phyloP scores from a whole-genome alignment of 768 basidiomycete genomes.

The Podaxis mareebaensis region DNA sequence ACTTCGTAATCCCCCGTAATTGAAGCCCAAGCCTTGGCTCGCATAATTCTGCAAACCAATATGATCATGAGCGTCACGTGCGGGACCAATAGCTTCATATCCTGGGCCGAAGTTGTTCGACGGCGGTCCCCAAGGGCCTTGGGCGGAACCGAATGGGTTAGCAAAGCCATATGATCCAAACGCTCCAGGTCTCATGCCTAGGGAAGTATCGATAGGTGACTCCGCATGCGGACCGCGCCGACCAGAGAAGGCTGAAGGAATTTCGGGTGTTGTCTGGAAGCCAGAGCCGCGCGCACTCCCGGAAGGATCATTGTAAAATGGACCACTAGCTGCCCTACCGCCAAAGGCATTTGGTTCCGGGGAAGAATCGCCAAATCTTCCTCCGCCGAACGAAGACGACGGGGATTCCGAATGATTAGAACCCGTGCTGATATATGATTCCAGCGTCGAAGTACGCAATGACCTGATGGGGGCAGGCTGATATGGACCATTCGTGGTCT shows the following conservation, averaged over 20 bases:
- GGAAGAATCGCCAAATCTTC: constrained; percentile 63
- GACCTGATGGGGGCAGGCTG: constrained; percentile 68
- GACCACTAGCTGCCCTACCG: constrained; percentile 41
- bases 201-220: constrained; percentile 36
- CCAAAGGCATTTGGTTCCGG: constrained; percentile 66
- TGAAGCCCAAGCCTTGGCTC: neutral
- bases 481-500: constrained; percentile 50
- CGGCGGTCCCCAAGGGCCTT: constrained; percentile 16
- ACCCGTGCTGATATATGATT: constrained; percentile 53
- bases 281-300: constrained; percentile 23
- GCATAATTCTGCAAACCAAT: constrained; percentile 11
- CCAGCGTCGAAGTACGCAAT: constrained; percentile 63
- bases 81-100: constrained; percentile 4
- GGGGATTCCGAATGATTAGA: constrained; percentile 70
- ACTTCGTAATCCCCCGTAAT: constrained; percentile 8
- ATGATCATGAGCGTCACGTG: constrained; percentile 9
- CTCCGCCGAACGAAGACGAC: constrained; percentile 67
- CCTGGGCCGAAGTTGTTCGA: neutral
- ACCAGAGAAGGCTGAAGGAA: constrained; percentile 28
- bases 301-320: constrained; percentile 37
- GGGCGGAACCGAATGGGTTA: constrained; percentile 19
- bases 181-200: constrained; percentile 10
- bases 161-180: constrained; percentile 10
- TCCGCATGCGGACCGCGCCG: constrained; percentile 43
- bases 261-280: constrained; percentile 16